phyloP scores from a whole-genome alignment of 2,329 filamentous ascomycete genomes.

The Byssoonygena ceratinophila region DNA sequence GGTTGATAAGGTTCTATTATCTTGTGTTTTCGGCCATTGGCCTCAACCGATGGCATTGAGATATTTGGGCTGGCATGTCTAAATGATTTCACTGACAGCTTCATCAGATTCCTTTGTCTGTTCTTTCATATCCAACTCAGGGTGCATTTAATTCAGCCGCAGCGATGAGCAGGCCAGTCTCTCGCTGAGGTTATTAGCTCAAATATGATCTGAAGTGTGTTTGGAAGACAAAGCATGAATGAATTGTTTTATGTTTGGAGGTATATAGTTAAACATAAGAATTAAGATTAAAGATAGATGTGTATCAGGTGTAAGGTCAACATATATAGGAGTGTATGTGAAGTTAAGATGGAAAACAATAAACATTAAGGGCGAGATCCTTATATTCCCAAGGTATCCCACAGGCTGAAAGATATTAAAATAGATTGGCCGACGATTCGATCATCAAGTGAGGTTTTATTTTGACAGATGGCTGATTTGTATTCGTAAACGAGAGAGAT shows the following conservation, averaged over 20 bases:
- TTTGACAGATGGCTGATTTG: not conserved
- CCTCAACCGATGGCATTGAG: not conserved
- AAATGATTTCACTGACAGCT: not conserved
- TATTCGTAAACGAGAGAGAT: not conserved
- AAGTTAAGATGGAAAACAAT: too few relatives aligned
- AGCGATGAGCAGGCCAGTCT: too few relatives aligned
- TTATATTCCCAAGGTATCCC: not conserved
- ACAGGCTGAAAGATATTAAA: not conserved
- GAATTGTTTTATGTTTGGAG: not conserved
- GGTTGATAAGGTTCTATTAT: not conserved
- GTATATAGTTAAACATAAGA: not conserved
- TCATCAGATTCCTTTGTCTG: not conserved
- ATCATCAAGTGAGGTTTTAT: not conserved
- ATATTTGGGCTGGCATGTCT: not conserved
- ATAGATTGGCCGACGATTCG: not conserved
- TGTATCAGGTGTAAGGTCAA: not conserved
- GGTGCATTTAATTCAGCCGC: too few relatives aligned
- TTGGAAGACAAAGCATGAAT: not conserved
- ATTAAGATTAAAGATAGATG: not conserved
- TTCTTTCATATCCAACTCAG: too few relatives aligned
- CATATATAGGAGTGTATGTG: too few relatives aligned
- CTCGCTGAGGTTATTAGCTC: too few relatives aligned
- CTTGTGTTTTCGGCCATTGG: not conserved
- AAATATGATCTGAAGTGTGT: not conserved
- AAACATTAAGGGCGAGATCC: slow-evolving; percentile 2